Conservation (phyloP, 805 yeast species). For the Metschnikowia amazonensis region DNA sequence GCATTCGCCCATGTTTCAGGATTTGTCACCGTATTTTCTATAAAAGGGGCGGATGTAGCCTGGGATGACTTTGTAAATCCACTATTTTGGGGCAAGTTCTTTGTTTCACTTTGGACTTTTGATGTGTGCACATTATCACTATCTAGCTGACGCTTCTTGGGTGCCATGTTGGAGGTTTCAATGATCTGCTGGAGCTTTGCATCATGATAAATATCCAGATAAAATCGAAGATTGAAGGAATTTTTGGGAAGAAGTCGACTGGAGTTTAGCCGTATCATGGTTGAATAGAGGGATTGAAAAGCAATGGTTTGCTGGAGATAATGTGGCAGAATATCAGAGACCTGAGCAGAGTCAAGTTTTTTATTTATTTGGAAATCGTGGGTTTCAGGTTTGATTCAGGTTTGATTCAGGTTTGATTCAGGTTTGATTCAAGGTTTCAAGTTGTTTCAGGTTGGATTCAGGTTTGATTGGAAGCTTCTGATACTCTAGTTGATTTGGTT, state of each 20-base stretch:
- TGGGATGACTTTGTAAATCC: neutral
- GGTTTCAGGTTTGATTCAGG: too few species aligned
- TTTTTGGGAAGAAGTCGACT: neutral
- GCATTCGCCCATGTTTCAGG: neutral
- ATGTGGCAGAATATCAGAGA: too few species aligned
- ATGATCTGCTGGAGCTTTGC: constrained; percentile 31
- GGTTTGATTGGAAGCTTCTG: too few species aligned
- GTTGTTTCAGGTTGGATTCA: too few species aligned
- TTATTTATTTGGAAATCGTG: too few species aligned
- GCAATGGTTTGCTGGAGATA: too few species aligned
- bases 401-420: too few species aligned
- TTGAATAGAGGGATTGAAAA: neutral
- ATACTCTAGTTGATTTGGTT: too few species aligned
- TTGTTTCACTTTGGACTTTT: neutral
- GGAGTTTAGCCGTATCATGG: neutral
- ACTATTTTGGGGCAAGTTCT: neutral
- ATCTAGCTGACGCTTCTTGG: constrained; percentile 10
- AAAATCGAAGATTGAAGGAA: neutral
- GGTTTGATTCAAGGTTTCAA: too few species aligned
- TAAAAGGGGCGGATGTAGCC: neutral
- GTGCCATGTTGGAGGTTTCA: constrained; percentile 34
- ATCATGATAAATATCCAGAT: constrained; percentile 18
- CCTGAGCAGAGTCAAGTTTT: too few species aligned
- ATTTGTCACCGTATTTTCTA: constrained; percentile 1
- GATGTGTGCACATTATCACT: neutral